These are phyloP conservation scores for Ceratobasidium sp. DNA, from an alignment of 1,284 basidiomycete species.

Conservation along the genomic window DNA sequence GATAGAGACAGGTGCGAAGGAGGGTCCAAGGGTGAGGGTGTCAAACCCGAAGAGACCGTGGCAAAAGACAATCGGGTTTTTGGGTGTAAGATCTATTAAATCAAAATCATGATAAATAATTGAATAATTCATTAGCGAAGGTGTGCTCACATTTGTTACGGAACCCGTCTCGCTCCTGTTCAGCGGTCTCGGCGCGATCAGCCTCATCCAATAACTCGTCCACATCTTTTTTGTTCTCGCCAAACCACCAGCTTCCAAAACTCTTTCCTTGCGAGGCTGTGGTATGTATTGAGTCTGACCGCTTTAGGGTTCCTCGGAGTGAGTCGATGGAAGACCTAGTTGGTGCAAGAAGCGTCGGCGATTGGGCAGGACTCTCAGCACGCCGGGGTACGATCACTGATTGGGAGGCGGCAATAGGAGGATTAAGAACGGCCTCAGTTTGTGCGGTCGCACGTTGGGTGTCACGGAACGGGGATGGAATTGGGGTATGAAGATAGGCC, in stretches of 20 bases:
- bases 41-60: slow-evolving; percentile 93
- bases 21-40: slow-evolving; percentile 73
- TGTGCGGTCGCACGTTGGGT: slow-evolving; percentile 50
- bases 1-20: slow-evolving; percentile 85
- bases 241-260: slow-evolving; percentile 59
- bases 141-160: slow-evolving; percentile 74
- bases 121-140: not conserved
- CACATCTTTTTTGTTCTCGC: slow-evolving; percentile 63
- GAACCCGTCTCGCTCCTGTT: slow-evolving; percentile 69
- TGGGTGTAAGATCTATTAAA: slow-evolving; percentile 74
- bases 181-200: slow-evolving; percentile 67
- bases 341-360: slow-evolving; percentile 42
- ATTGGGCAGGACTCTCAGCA: slow-evolving; percentile 33
- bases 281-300: slow-evolving; percentile 46
- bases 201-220: slow-evolving; percentile 68
- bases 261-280: slow-evolving; percentile 50
- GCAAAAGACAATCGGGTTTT: slow-evolving; percentile 90
- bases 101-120: slow-evolving; percentile 31
- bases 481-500: slow-evolving; percentile 47
- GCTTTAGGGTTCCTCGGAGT: slow-evolving; percentile 42
- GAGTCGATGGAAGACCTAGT: slow-evolving; percentile 37
- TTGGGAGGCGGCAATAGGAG: slow-evolving; percentile 40
- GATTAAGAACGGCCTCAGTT: slow-evolving; percentile 37
- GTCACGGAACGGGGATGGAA: slow-evolving; percentile 51
- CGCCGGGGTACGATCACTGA: slow-evolving; percentile 14